Conservation (phyloP, 306 rosid species). For the Amphicarpaea edgeworthii region DNA sequence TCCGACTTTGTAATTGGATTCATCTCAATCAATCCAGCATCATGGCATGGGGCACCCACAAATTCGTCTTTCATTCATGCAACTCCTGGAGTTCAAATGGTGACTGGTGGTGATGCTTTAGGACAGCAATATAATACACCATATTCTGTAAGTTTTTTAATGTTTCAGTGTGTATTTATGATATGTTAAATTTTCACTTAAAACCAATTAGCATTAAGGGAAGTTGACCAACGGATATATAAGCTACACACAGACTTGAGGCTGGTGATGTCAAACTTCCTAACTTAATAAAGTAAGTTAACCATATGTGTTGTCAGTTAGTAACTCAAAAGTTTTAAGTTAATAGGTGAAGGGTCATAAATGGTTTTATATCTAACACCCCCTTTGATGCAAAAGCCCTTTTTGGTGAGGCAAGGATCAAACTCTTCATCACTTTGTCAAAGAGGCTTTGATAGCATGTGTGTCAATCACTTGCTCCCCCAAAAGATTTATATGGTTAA, state of each 20-base stretch:
- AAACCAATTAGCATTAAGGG: no score
- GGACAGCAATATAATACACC: slow-evolving; percentile 97
- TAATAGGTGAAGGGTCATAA: not conserved
- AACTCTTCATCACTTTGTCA: not conserved
- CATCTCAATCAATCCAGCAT: slow-evolving; percentile 90
- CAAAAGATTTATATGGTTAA: slow-evolving; percentile 2
- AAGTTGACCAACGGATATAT: no score
- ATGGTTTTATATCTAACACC: not conserved
- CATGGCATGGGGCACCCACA: slow-evolving; percentile 80
- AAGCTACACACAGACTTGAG: no score
- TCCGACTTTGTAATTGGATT: slow-evolving; percentile 93
- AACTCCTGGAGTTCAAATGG: slow-evolving; percentile 88
- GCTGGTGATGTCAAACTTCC: no score
- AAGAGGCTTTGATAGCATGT: not conserved
- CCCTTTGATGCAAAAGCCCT: not conserved
- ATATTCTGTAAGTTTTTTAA: slow-evolving; percentile 67
- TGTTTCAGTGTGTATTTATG: not conserved
- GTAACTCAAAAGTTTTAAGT: not conserved
- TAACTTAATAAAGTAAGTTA: slow-evolving; percentile 7
- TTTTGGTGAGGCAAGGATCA: not conserved
- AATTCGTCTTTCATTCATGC: slow-evolving; percentile 86
- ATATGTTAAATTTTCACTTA: no score
- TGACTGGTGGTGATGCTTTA: slow-evolving; percentile 78
- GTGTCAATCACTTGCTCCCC: not conserved
- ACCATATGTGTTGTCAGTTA: not conserved